Conservation (phyloP, 352 stramenopile genomes). For the Globisporangium okanoganense region DNA sequence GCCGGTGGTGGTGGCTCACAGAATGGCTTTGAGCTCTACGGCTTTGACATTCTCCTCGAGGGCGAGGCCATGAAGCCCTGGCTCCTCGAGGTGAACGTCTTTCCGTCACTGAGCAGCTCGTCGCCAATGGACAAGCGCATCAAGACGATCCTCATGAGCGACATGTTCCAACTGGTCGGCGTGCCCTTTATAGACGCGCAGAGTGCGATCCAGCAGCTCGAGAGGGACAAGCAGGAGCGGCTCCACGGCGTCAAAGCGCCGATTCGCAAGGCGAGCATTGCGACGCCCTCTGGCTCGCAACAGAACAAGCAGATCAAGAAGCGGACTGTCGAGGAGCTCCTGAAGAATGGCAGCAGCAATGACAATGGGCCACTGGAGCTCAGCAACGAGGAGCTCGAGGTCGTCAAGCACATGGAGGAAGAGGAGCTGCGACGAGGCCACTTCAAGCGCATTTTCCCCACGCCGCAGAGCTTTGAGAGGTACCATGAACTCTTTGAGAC, state of each 20-base stretch:
- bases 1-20: conserved; percentile 12
- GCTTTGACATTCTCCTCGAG: conserved; percentile 87
- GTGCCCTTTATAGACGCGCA: conserved; percentile 47
- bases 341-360: conserved; percentile 16
- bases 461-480: conserved; percentile 36
- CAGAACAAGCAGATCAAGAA: conserved; percentile 7
- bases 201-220: conserved; percentile 26
- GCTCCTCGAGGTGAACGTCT: conserved; percentile 91
- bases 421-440: conserved; percentile 57
- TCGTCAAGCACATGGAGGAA: conserved; percentile 61
- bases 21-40: conserved; percentile 87
- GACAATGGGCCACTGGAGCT: conserved; percentile 30
- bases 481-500: conserved; percentile 59
- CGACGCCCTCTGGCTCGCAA: conserved; percentile 12
- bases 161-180: conserved; percentile 80
- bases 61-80: conserved; percentile 65
- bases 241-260: conserved; percentile 29
- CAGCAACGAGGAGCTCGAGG: conserved; percentile 45
- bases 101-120: conserved; percentile 82
- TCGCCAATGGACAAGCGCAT: conserved; percentile 87
- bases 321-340: conserved; percentile 30
- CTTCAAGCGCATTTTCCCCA: conserved; percentile 78
- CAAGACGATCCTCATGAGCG: conserved; percentile 87
- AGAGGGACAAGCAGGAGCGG: conserved; percentile 46
- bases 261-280: conserved; percentile 11